Evolutionary conservation across 495 filamentous ascomycete genomes (phyloP), one percentile per base, ranked within the genome.

Genomic region (Parathielavia appendiculata): DNA sequence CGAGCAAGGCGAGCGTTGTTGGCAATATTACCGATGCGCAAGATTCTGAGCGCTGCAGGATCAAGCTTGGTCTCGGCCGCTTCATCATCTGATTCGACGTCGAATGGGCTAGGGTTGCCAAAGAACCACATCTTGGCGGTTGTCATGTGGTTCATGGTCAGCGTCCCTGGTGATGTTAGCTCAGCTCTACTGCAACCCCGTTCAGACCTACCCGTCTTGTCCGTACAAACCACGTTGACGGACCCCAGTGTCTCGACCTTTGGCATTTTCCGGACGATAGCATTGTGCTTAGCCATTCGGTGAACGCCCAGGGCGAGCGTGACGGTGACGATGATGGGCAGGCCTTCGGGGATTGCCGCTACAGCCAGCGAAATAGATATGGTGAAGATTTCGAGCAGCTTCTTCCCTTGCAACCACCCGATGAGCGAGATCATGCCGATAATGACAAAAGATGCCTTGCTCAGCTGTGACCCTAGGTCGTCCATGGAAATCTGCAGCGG

Each of bases 61-160:
- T 89, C 88, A 1, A 87, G 83, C 32, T 83, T 79, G 41, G 74
- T 73, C 49, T 82, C 79, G 4, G 72, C 70, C 8, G 82, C 82
- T 48, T 82, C 76, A 41, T 87, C 79, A 49, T 90, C 87, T 23
- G 83, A 84, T 47, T 87, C 82, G 9, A 95, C 83, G 62, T 93
- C 86, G 30, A 93, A 77, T 14, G 90, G 85, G 17, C 78, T 77
- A 1, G 76, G 69, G 22, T 83, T 81, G 58, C 90, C 89, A 64
- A 93, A 91, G 65, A 90, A 86, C 93, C 93, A 99, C 75, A 97
- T 84, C 65, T 95, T 95, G 17, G 91, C 93, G 2, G 95, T 92
- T 3, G 95, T 95, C 92, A 97, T 97, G 67, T 97, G 95, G 67
- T 97, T 99, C 71, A 89, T 88, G 0, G 93, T 99, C 52, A 99